Evolutionary conservation across 2,329 filamentous ascomycete genomes (phyloP), one percentile per base, ranked within the genome.

Genomic region (Escovopsis sp.): DNA sequence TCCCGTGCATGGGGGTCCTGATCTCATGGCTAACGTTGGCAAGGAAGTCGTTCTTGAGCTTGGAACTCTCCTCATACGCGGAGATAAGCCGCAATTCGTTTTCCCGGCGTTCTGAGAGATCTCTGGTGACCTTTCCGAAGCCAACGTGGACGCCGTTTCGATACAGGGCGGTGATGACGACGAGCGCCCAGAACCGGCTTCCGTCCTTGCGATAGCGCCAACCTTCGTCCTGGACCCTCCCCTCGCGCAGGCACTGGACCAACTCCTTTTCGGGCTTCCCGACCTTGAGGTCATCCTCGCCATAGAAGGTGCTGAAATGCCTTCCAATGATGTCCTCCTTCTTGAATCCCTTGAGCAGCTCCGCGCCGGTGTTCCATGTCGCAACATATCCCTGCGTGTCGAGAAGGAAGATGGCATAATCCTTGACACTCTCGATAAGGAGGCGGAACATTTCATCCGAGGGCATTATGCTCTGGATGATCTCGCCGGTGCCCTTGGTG

Each of bases 1-100:
- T 71, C 31, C 73, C 74, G 49, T 79, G 74, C 68, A 80, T 77
- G 0, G 76, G 76, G 0, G 75, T 80, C 35, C 75, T 66, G 42
- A 79, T 74, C 53, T 79, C 75, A 50, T 80, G 76, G 39, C 67
- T 72, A 69, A 79, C 79, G 51, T 79, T 76, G 40, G 72, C 72
- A 24, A 78, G 54, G 47, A 79, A 79, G 27, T 76, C 72, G 5
- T 67, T 72, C 53, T 79, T 79, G 44, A 79, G 56, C 48, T 71
- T 71, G n/a, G 72, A 70, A n/a, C 73, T 69, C 54, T 79, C 74
- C 50, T 79, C 74, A 47, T 72, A 76, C 2, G 72, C 73, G 10
- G 66, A 57, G 35, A 76, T 71, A 14, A 76, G 56, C 3, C 66
- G 66, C n/a, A 65, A 57, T 51, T 77, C 73, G 11, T 68, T 66